Evolutionary conservation across 2,329 filamentous ascomycete genomes (phyloP).

Genomic region (Cytospora mali): DNA sequence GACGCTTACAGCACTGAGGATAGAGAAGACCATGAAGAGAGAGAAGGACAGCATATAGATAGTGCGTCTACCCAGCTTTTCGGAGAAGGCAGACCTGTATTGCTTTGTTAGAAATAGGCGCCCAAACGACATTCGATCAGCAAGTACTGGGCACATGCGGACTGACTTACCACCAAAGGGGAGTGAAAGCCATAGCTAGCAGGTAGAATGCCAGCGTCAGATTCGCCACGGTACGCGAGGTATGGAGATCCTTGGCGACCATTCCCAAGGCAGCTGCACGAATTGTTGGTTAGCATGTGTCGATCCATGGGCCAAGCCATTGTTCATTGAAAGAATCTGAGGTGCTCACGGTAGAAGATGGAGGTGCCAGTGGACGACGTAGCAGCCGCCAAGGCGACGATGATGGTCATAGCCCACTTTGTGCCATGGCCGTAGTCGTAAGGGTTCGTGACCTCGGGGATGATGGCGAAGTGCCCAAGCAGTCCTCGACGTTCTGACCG

Average conservation of each 20-base stretch:
- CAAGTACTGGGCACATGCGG: neutral
- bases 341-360: conserved; percentile 74
- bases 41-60: conserved; percentile 77
- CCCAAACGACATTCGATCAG: neutral
- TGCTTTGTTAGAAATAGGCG: too few relatives aligned
- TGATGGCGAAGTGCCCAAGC: conserved; percentile 67
- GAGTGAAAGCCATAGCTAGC: conserved; percentile 80
- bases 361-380: conserved; percentile 81
- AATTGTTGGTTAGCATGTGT: neutral
- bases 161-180: conserved; percentile 69
- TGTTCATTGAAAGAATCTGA: neutral
- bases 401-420: conserved; percentile 85
- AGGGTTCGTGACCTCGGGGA: conserved; percentile 78
- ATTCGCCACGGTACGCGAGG: conserved; percentile 72
- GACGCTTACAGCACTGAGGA: conserved; percentile 68
- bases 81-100: conserved; percentile 68
- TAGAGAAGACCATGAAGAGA: conserved; percentile 71
- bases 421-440: conserved; percentile 70
- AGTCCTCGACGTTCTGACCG: conserved; percentile 65
- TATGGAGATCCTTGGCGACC: conserved; percentile 62
- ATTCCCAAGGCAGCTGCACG: conserved; percentile 65
- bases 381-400: conserved; percentile 75
- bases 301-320: conserved; percentile 21
- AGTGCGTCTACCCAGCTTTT: conserved; percentile 69
- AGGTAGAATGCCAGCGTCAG: conserved; percentile 80